Base-by-base conservation (phyloP, 257 asterid species). In the Solanum gracilifrons region DNA sequence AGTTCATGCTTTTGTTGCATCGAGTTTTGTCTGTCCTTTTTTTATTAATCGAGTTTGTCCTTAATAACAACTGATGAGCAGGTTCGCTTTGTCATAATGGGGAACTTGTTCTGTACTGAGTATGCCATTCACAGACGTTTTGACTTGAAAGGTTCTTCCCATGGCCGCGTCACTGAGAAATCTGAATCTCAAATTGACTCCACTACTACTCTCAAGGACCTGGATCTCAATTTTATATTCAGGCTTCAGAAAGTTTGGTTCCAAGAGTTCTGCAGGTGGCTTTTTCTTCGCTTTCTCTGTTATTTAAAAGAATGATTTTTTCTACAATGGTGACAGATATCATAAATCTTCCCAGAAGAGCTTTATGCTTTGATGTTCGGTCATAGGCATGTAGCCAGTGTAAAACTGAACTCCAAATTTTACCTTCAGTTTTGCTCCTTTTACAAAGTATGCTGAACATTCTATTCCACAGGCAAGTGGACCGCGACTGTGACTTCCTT, bases 31-130 rank as follows among this genome's bases (percentile, higher is more conserved):
- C 35, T 36, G 55, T 75, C 82, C 3, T 75, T 12, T 23, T 74
- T 3, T 21, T 10, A 16, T 36, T 21, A 21, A 29, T 36, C 41
- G 66, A 66, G 68, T 66, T 74, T 69, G 86, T 85, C 31, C 88
- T 84, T 69, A 5, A 41, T 71, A 48, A 86, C 68, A 27, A 79
- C 77, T 87, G 37, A 74, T 86, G 88, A 68, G 85, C 94, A 96
- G 99, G 98, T 95, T 73, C 92, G 98, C 68, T 96, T 96, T 90
- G 98, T 96, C 66, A 93, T 96, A 18, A 96, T 96, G 99, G 98
- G 99, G 83, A 96, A 96, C 86, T 85, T 96, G 92, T 96, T 95
- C 92, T 93, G 98, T 66, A 93, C 97, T 23, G 94, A 93, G 71
- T 90, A 91, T 93, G 86, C 92, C 48, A 93, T 94, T 83, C 98